phyloP scores from a whole-genome alignment of 352 stramenopile species.

The Phytopythium cucurbitacearum region DNA sequence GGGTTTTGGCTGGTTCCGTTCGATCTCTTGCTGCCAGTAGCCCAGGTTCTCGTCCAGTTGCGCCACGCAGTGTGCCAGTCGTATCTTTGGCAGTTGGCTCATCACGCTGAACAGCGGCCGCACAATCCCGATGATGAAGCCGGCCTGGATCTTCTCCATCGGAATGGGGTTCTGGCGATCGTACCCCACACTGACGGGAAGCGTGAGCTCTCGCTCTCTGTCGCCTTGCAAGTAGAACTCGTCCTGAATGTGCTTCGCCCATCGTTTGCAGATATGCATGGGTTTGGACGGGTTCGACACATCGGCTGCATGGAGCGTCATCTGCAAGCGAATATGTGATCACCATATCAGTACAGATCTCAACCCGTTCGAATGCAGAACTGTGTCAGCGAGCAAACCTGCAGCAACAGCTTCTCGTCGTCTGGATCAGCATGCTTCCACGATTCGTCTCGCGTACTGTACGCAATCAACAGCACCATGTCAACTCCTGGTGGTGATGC shows the following conservation, averaged over 20 bases:
- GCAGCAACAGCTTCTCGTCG: constrained; percentile 67
- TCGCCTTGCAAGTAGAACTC: constrained; percentile 96
- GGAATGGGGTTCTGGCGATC: constrained; percentile 86
- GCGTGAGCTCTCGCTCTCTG: constrained; percentile 83
- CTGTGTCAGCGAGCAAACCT: constrained; percentile 12
- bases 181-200: constrained; percentile 88
- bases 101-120: constrained; percentile 67
- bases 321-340: constrained; percentile 17
- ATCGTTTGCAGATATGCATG: constrained; percentile 70
- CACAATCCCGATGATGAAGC: constrained; percentile 94
- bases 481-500: background rate
- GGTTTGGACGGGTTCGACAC: constrained; percentile 92
- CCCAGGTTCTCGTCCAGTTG: constrained; percentile 65
- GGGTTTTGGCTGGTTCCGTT: constrained; percentile 26
- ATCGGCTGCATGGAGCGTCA: constrained; percentile 88
- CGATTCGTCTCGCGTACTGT: constrained; percentile 32
- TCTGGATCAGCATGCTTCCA: constrained; percentile 58
- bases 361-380: background rate
- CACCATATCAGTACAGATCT: background rate
- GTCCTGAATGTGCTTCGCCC: constrained; percentile 86
- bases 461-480: background rate
- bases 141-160: constrained; percentile 88
- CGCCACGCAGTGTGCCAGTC: constrained; percentile 53
- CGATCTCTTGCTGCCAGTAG: constrained; percentile 70
- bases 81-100: constrained; percentile 41